These are phyloP conservation scores for Balansia obtecta DNA, from an alignment of 2,329 filamentous ascomycete genomes.

Conservation along the genomic window DNA sequence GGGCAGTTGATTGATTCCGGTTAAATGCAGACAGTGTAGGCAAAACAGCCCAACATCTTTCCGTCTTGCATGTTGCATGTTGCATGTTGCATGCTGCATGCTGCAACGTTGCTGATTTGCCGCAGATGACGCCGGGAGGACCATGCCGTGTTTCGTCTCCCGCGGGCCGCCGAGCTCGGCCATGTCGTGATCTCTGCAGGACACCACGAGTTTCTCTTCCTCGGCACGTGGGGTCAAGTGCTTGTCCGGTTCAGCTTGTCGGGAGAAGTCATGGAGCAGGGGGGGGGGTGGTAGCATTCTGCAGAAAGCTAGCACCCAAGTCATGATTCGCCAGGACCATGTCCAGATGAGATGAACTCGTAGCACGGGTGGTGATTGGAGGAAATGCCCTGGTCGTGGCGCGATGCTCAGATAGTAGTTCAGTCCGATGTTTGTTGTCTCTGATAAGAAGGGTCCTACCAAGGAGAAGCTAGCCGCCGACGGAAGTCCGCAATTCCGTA, in stretches of 20 bases:
- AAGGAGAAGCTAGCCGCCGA: neutral
- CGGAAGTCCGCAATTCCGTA: neutral
- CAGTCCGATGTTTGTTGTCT: neutral
- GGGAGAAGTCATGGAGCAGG: no score
- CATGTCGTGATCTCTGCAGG: slow-evolving; percentile 3
- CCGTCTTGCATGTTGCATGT: neutral
- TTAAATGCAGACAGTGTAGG: neutral
- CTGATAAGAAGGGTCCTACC: neutral
- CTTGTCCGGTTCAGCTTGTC: no score
- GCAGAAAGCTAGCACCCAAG: no score
- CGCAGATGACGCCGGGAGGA: neutral
- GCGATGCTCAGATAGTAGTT: neutral
- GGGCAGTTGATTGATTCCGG: neutral
- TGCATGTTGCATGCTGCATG: no score
- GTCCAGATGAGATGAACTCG: no score
- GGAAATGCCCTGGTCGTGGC: neutral
- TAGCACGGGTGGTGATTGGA: neutral
- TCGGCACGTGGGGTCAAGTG: neutral
- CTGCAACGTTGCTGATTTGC: neutral
- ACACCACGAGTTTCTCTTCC: neutral
- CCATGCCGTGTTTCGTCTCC: neutral
- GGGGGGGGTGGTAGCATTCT: no score
- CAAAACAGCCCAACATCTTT: neutral
- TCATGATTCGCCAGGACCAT: neutral
- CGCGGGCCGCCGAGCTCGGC: neutral